Conservation (phyloP, 2,329 filamentous ascomycete species). For the Colletotrichum lindemuthianum region DNA sequence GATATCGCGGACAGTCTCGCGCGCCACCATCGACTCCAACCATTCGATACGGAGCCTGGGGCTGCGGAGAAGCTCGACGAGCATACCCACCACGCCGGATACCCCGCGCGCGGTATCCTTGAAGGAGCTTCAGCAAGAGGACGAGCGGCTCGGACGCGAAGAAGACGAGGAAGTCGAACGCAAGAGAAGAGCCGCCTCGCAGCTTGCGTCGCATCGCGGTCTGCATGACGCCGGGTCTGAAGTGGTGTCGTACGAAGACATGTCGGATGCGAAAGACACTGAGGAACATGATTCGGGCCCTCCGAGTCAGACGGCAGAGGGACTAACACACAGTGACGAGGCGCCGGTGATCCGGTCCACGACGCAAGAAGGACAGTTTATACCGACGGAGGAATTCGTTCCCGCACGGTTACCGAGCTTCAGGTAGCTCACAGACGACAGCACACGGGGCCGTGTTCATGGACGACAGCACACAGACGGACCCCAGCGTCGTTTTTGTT, state of each 20-base stretch:
- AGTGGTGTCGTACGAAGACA: slow-evolving; percentile 45
- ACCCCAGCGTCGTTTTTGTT: slow-evolving; percentile 14
- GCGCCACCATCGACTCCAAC: slow-evolving; percentile 64
- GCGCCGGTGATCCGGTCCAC: slow-evolving; percentile 21
- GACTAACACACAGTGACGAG: slow-evolving; percentile 17
- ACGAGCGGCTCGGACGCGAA: slow-evolving; percentile 59
- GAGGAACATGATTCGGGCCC: slow-evolving; percentile 36
- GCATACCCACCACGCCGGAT: slow-evolving; percentile 46
- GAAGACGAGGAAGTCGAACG: slow-evolving; percentile 64
- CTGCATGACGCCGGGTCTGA: slow-evolving; percentile 50
- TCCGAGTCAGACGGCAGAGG: background rate
- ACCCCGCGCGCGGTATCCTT: slow-evolving; percentile 56
- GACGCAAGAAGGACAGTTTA: slow-evolving; percentile 15
- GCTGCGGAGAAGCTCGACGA: slow-evolving; percentile 38
- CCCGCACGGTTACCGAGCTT: slow-evolving; percentile 69
- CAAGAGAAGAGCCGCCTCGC: slow-evolving; percentile 62
- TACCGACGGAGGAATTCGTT: slow-evolving; percentile 55
- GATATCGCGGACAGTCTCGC: slow-evolving; percentile 65
- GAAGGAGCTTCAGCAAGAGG: slow-evolving; percentile 63
- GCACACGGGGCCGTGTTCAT: slow-evolving; percentile 8
- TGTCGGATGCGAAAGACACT: slow-evolving; percentile 41
- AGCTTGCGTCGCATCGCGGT: slow-evolving; percentile 61
- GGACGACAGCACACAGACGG: slow-evolving; percentile 13
- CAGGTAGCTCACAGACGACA: slow-evolving; percentile 44
- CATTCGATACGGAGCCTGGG: slow-evolving; percentile 41